Base-by-base conservation (phyloP, 768 basidiomycete species). In the Chalciporus chontae region DNA sequence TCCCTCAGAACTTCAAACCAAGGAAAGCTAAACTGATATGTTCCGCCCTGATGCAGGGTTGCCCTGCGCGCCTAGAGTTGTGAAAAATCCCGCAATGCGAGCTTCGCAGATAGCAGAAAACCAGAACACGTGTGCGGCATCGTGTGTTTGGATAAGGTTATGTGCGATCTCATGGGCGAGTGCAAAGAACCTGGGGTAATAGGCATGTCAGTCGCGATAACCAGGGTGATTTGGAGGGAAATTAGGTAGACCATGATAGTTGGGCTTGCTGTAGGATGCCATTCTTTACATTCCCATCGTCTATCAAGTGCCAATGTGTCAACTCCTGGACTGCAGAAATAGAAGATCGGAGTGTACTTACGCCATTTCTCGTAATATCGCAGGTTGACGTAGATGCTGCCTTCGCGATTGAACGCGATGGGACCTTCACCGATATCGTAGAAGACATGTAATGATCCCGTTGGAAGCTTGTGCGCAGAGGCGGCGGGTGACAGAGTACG, bases 371-470 rank as follows among this genome's bases (percentile, higher is more conserved):
- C 77, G 57, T 79, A 91, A 65, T 84, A 93, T 29, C 90, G 76
- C 23, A 90, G 71, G 64, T 95, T 96, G 50, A 94, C 65, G 69
- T 90, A 95, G n/a, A 96, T 75, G 48, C 85, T 86, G 4, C 87
- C 90, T 48, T 81, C 81, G 23, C 90, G 76, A 66, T 97, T 97
- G 76, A 97, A 96, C 3, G 92, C 94, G 49, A 95, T 94, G n/a
- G 87, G 69, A 2, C 83, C 83, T 0, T 94, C 93, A 11, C 71
- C 70, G 4, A 74, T 60, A 58, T 95, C 93, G 67, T 84, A 85
- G 65, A 96, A 96, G 11, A 97, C 78, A 59, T 93, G 88, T 45
- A 94, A 60, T 34, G 84, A 85, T 0, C 76, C 67, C n/a, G 80
- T 66, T 1, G 88, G 82, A 37, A 95, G 76, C 53, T 77, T 75